Evolutionary conservation across 306 rosid genomes (phyloP).

Genomic region (Mimosa bimucronata): DNA sequence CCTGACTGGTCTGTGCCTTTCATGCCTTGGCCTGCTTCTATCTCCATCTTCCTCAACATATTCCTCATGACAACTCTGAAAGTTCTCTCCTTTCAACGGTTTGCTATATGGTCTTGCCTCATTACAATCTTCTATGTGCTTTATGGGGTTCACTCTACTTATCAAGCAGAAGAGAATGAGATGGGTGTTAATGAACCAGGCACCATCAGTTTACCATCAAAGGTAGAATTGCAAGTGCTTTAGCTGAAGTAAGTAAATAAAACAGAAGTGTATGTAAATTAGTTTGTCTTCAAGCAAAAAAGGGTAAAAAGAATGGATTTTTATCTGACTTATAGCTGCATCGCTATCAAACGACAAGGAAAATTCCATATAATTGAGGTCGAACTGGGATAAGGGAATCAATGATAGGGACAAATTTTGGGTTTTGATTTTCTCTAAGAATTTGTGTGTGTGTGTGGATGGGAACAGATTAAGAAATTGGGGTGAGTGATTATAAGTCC

Average conservation of each 20-base stretch:
- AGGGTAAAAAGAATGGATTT: not conserved
- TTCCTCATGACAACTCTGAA: slow-evolving; percentile 79
- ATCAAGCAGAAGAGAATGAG: slow-evolving; percentile 73
- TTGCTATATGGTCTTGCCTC: slow-evolving; percentile 70
- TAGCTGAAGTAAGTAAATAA: slow-evolving; percentile 14
- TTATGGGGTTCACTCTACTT: slow-evolving; percentile 93
- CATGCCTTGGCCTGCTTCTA: slow-evolving; percentile 94
- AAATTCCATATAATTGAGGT: slow-evolving; percentile 16
- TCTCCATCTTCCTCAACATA: slow-evolving; percentile 78
- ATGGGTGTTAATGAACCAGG: slow-evolving; percentile 42
- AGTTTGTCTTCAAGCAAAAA: not conserved
- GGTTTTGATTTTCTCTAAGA: not conserved
- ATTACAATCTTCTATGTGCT: slow-evolving; percentile 76
- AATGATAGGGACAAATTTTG: slow-evolving; percentile 10
- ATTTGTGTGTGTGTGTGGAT: slow-evolving; percentile 8
- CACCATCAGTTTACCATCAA: slow-evolving; percentile 52
- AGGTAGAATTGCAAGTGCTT: slow-evolving; percentile 70
- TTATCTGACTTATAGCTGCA: not conserved
- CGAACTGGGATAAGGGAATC: not conserved
- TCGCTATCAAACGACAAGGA: not conserved
- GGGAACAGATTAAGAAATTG: not conserved
- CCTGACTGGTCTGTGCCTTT: slow-evolving; percentile 73
- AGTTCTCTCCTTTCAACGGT: slow-evolving; percentile 60
- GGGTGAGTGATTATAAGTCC: too few species aligned
- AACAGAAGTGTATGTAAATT: not conserved